Evolutionary conservation across 768 basidiomycete species (phyloP).

Genomic region (Phanerochaete carnosa): DNA sequence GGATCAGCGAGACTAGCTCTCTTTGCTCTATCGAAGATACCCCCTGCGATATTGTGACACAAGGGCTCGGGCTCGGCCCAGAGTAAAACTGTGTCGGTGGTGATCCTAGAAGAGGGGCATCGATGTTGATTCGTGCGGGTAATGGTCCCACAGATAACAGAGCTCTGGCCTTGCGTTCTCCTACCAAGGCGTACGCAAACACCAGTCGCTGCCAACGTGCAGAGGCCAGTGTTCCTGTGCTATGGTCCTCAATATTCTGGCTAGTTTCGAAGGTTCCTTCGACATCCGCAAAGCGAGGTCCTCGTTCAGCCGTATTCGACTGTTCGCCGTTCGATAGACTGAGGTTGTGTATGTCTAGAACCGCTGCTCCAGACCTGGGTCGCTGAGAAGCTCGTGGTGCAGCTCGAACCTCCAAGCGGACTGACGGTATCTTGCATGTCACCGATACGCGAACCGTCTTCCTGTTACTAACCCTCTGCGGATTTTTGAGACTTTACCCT

Average conservation of each 20-base stretch:
- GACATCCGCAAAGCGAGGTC: slow-evolving; percentile 24
- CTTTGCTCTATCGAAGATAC: not conserved
- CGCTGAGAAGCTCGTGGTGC: slow-evolving; percentile 47
- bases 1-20: slow-evolving; percentile 18
- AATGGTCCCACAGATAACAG: slow-evolving; percentile 52
- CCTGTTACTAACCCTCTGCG: slow-evolving; percentile 3
- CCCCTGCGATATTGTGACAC: not conserved
- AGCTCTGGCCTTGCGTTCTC: slow-evolving; percentile 36
- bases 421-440: slow-evolving; percentile 44
- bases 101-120: not conserved
- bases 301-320: slow-evolving; percentile 9
- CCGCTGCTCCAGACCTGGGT: slow-evolving; percentile 65
- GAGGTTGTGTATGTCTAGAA: slow-evolving; percentile 61
- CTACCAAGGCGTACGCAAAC: slow-evolving; percentile 43
- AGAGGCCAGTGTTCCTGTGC: slow-evolving; percentile 30
- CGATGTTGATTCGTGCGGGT: not conserved
- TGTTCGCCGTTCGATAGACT: slow-evolving; percentile 32
- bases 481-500: not conserved
- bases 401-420: slow-evolving; percentile 68
- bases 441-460: slow-evolving; percentile 17
- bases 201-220: slow-evolving; percentile 44
- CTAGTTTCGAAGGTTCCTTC: slow-evolving; percentile 9
- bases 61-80: not conserved
- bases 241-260: not conserved
- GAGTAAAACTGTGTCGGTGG: not conserved